Evolutionary conservation across 2,329 filamentous ascomycete genomes (phyloP).

Genomic region (Podosphaera fusca): DNA sequence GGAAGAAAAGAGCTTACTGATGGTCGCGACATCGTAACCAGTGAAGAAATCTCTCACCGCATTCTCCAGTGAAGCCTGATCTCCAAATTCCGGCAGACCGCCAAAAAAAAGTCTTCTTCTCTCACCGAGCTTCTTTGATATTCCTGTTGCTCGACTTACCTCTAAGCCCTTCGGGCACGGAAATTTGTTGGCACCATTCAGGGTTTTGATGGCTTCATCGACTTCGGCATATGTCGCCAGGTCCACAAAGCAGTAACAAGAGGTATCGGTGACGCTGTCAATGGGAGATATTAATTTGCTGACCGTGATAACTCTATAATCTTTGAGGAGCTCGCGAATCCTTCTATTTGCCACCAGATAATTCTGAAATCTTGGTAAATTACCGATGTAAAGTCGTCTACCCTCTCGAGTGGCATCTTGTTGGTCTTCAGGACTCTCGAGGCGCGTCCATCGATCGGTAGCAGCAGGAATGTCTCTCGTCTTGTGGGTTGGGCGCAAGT

Average conservation of each 20-base stretch:
- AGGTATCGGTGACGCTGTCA: conserved; percentile 29
- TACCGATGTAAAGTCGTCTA: conserved; percentile 27
- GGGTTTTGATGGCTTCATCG: conserved; percentile 22
- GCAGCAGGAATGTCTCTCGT: conserved; percentile 1
- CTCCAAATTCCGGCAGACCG: conserved; percentile 25
- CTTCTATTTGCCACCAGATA: conserved; percentile 24
- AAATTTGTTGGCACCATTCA: conserved; percentile 14
- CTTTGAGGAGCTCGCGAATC: conserved; percentile 24
- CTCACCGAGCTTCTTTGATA: conserved; percentile 11
- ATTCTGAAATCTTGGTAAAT: conserved; percentile 25
- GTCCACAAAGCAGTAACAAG: conserved; percentile 46
- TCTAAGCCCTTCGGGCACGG: conserved; percentile 5
- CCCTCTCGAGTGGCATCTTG: conserved; percentile 14
- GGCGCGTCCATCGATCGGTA: conserved; percentile 10
- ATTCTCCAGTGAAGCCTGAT: conserved; percentile 23
- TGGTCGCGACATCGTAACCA: conserved; percentile 20
- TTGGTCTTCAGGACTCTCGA: conserved; percentile 6
- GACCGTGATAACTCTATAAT: conserved; percentile 20
- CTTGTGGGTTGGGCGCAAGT: background rate
- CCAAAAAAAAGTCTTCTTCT: conserved; percentile 26
- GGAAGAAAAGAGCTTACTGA: conserved; percentile 26
- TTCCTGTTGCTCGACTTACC: conserved; percentile 5
- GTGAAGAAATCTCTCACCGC: conserved; percentile 25
- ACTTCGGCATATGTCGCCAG: conserved; percentile 31
- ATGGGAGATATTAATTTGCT: conserved; percentile 29